Evolutionary conservation across 768 basidiomycete species (phyloP), one percentile per base, ranked within the genome.

Genomic region (Suillus weaverae): DNA sequence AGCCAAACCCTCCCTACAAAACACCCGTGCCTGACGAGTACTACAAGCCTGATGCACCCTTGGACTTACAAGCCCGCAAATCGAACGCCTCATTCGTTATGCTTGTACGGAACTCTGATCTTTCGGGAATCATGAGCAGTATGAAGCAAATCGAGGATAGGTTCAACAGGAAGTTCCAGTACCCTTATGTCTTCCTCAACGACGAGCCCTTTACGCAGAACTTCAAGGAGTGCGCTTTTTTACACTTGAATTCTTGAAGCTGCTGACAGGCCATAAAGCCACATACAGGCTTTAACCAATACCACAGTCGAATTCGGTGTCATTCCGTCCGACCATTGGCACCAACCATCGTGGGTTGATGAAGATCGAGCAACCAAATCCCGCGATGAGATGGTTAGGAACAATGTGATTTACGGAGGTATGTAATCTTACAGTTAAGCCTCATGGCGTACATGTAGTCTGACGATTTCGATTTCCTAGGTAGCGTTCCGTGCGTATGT

Each of bases 141-240:
- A 87, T 95, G 68, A 84, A 84, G 67, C 85, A 90, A 74, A 77
- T 94, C 78, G 97, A 99, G 78, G 90, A 93, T 72, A 81, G 90
- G 46, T 97, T 97, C 80, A 98, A 98, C 77, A 79, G 81, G 51
- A 84, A 82, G 66, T 91, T 86, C 69, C 81, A 84, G 26, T 97
- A 97, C 71, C 92, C 94, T 5, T 97, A 92, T 75, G 89, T 94
- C 32, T 91, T 97, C 77, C 80, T 98, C 65, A 97, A 97, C 73
- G 95, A 97, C 57, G 85, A 86, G 67, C 85, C 86, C 0, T 97
- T 97, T 75, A 80, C 84, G 16, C 86, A 89, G 1, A 84, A 86
- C 20, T 95, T 96, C 77, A 92, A 89, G 72, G 78, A 78, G 85
- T 87, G 71, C 68, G 83, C 71, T 22, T 35, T 50, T 64, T 50